Evolutionary conservation across 2,329 filamentous ascomycete species (phyloP), one percentile per base, ranked within the genome.

Genomic region (Hypoxylon sp.): DNA sequence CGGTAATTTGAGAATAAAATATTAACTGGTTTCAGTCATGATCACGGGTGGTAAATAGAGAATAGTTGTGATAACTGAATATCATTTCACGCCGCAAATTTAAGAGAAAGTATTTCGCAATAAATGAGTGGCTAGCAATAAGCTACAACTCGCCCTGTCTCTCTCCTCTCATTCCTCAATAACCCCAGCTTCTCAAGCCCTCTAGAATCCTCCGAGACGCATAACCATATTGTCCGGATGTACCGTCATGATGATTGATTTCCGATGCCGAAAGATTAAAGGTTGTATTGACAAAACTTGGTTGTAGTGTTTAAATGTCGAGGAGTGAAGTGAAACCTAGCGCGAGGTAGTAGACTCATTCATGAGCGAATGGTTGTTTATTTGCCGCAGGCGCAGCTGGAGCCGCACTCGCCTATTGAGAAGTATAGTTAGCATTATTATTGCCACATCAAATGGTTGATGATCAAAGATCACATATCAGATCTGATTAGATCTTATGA

Each of bases 331-430:
- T 29, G 58, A 63, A 63, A 62, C 37, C 59, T 5, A 14, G 54
- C 22, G 53, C 47, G 61, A 59, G 29, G 61, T 50, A 62, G 24
- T 39, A 54, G 22, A 54, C 29, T 44, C 50, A 52, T 58, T 50
- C 42, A 22, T 35, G 33, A 26, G 31, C 14, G 42, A 35, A 24
- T 61, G 33, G 51, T 51, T 11, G 66, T 55, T 69, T 71, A 71
- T 69, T 71, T 71, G 59, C 69, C 69, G 55, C 69, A 71, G 29
- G 62, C 44, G 55, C 69, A 71, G 69, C 55, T 60, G 35, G 59
- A 48, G 39, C 69, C 69, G 69, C 69, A 71, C 51, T 66, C 47
- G 62, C 69, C 69, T 71, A 29, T 31, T 24, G 19, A 26, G 10
- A 47, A 58, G 5, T 22, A 19, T 22, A 13, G 42, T 69, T 59